Conservation (phyloP, 352 stramenopile genomes). For the Thraustochytrium sp. region DNA sequence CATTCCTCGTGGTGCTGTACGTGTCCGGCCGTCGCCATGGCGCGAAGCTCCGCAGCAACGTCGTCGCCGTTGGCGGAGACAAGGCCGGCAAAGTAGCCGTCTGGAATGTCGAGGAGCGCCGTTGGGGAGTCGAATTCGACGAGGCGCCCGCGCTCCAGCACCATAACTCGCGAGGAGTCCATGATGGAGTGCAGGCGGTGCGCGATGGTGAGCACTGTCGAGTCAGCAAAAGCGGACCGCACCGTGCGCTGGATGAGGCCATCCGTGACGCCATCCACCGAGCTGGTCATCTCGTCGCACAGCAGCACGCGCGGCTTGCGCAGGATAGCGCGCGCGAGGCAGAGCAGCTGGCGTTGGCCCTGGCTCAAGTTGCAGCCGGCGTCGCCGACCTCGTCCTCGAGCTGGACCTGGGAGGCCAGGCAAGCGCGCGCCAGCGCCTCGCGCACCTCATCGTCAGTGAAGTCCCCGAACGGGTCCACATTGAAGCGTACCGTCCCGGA, state of each 20-base stretch:
- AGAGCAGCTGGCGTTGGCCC: constrained; percentile 73
- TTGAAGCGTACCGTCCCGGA: constrained; percentile 82
- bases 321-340: constrained; percentile 68
- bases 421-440: constrained; percentile 40
- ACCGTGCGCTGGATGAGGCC: constrained; percentile 68
- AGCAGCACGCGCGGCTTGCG: constrained; percentile 82
- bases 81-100: constrained; percentile 64
- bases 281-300: constrained; percentile 79
- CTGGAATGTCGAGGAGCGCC: constrained; percentile 65
- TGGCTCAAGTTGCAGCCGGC: constrained; percentile 69
- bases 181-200: constrained; percentile 95
- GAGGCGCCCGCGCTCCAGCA: constrained; percentile 86
- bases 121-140: constrained; percentile 75
- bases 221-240: constrained; percentile 72
- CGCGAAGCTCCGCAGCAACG: not conserved
- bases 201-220: constrained; percentile 90
- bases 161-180: constrained; percentile 88
- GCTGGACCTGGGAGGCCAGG: constrained; percentile 39
- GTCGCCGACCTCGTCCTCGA: constrained; percentile 62
- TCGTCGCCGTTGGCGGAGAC: constrained; percentile 7
- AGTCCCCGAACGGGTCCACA: constrained; percentile 69
- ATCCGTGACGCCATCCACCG: constrained; percentile 77
- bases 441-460: constrained; percentile 51
- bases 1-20: too few species aligned
- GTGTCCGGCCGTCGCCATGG: too few species aligned